Conservation (phyloP, 176 grass and related monocot species). For the Oryza brachyantha region DNA sequence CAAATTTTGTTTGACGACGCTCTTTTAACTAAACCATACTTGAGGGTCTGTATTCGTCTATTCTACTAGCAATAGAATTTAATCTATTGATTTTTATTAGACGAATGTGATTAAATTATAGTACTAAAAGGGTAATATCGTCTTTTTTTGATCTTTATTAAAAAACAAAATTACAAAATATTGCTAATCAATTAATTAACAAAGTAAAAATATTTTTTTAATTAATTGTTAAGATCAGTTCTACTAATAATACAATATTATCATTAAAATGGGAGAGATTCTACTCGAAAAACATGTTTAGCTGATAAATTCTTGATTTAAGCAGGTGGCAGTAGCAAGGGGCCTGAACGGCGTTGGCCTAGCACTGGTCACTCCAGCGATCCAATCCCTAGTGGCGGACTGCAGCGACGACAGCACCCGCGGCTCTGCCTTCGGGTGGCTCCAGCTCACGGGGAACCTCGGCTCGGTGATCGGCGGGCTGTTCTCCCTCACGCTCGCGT, state of each 20-base stretch:
- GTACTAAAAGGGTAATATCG: no score
- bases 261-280: no score
- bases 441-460: constrained; percentile 76
- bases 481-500: constrained; percentile 61
- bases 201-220: no score
- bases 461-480: constrained; percentile 67
- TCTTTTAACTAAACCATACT: not conserved
- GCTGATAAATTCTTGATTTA: not conserved
- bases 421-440: constrained; percentile 76
- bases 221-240: no score
- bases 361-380: constrained; percentile 70
- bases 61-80: no score
- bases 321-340: constrained; percentile 74
- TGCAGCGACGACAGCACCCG: constrained; percentile 65
- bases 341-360: constrained; percentile 78
- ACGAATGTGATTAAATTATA: no score
- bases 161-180: no score
- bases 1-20: not conserved
- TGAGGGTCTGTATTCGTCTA: no score
- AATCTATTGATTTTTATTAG: no score
- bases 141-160: no score
- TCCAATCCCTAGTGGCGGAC: constrained; percentile 84
- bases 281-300: not conserved
- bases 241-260: no score
- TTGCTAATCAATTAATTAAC: no score